Evolutionary conservation across 345 rosid genomes (phyloP).

Genomic region (Combretum micranthum): DNA sequence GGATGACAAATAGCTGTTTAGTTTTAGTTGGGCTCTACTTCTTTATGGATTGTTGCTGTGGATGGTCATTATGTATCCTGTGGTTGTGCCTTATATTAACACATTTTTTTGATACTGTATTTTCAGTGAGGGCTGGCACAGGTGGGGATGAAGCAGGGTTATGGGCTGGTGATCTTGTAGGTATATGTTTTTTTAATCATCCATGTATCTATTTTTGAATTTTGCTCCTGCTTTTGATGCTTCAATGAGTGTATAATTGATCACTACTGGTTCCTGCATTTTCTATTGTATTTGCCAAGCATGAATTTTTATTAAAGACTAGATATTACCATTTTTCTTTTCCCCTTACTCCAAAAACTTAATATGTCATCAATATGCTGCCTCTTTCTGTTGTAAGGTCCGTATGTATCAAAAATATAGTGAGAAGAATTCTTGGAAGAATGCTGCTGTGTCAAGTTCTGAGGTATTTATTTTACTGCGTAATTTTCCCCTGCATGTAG

Average conservation of each 20-base stretch:
- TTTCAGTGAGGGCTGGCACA: slow-evolving; percentile 91
- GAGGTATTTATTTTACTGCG: slow-evolving; percentile 40
- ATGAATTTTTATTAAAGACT: no score
- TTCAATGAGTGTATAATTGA: no score
- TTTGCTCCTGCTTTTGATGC: not conserved
- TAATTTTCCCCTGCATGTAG: slow-evolving; percentile 5
- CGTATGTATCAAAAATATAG: slow-evolving; percentile 88
- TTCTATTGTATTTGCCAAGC: no score
- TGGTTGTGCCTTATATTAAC: not conserved
- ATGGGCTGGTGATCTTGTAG: slow-evolving; percentile 99
- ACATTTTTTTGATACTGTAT: slow-evolving; percentile 7
- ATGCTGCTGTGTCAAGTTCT: slow-evolving; percentile 55
- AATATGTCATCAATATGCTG: slow-evolving; percentile 8
- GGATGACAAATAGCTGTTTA: no score
- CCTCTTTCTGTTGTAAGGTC: slow-evolving; percentile 34
- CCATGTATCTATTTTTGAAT: slow-evolving; percentile 14
- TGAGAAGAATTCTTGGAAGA: slow-evolving; percentile 78
- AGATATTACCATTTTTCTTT: not conserved
- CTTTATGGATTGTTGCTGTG: no score
- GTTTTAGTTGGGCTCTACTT: no score
- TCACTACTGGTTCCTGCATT: no score
- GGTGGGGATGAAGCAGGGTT: slow-evolving; percentile 99
- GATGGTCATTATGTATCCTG: no score
- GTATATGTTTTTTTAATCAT: slow-evolving; percentile 69
- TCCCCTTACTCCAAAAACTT: slow-evolving; percentile 5